Base-by-base conservation (phyloP, 331 rosid genomes). In the Telfairia occidentalis region DNA sequence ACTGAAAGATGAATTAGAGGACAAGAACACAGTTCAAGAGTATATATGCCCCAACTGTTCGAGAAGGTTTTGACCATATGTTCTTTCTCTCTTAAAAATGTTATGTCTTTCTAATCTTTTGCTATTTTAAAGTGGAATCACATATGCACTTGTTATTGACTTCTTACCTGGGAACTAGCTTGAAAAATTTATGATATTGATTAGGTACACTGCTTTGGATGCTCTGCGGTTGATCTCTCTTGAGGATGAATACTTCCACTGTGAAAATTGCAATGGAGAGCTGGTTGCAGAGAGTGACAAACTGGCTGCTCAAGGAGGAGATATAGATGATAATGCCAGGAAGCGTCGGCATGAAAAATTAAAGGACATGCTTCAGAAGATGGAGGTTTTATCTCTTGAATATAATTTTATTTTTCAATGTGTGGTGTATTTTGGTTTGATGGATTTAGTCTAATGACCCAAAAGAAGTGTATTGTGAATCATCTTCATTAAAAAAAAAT, bases 1-100 rank as follows among this genome's bases (percentile, higher is more conserved):
- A 89, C 78, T 95, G 87, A 95, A 95, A 90, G 99, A 92, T 87
- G 99, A 95, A 80, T 80, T 95, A 84, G 99, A 95, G 83, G 91
- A 95, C 96, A 95, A 90, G 82, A 92, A 95, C 82, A 95, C 97
- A 45, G 81, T 95, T 85, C 97, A 92, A 77, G 93, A 92, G 80
- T 92, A 95, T 76, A 85, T 92, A 80, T 95, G 99, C 84, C 91
- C 92, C n/a, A 90, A 77, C 82, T 95, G 97, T 82, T 83, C 83
- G 65, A 95, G 85, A 90, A 92, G 99, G 97, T 95, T 78, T 84
- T 65, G 32, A 72, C 64, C 58, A n/a, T 73, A 53, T 45, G 40
- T 8, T 24, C 9, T 15, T 9, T 66, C 24, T 37, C 21, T 21
- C 28, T 53, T 78, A 16, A 67, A 46, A 28, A 66, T 72, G 50